Evolutionary conservation across 306 rosid species (phyloP), one percentile per base, ranked within the genome.

Genomic region (Sechiopsis laciniata): DNA sequence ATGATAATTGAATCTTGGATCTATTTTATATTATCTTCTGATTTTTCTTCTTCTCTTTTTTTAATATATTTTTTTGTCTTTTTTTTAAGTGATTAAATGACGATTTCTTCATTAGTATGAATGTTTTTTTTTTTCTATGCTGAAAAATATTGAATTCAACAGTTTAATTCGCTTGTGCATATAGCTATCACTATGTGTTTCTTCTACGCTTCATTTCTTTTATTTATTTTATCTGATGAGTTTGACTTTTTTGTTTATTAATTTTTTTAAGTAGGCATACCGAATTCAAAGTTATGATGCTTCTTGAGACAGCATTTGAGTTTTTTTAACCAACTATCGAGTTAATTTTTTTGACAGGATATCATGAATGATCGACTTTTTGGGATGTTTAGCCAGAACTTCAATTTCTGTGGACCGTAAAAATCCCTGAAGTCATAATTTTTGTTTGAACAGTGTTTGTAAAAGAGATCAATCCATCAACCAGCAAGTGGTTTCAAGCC

Each of bases 241-340:
- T 57, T 72, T 67, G 73, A 45, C 73, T 67, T 67, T 13, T 6
- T 29, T 62, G 37, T 32, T 32, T 32, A 32, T 29, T 61, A 14
- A 3, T 20, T 22, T 12, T 24, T 37, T 74, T 56, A 32, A 59
- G 55, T 20, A 16, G 59, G 65, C 15, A n/a, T 78, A 66, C 56
- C 64, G 19, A 54, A 72, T 56, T 66, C 78, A 54, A n/a, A 57
- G 80, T 17, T 65, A 19, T 60, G 32, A 78, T 66, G 73, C 66
- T 19, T 80, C 56, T 77, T 10, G 70, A 8, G 52, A 29, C 21
- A 16, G 52, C 51, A 29, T 62, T 71, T 50, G 55, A 58, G 56
- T 59, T 20, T 48, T 4, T 22, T 32, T 32, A 59, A 57, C 40
- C 16, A 59, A 74, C 8, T 74, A 45, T 74, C 22, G 40, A 21